phyloP scores from a whole-genome alignment of 192 early-diverging fungal genomes.

The Pecoramyces ruminantium region DNA sequence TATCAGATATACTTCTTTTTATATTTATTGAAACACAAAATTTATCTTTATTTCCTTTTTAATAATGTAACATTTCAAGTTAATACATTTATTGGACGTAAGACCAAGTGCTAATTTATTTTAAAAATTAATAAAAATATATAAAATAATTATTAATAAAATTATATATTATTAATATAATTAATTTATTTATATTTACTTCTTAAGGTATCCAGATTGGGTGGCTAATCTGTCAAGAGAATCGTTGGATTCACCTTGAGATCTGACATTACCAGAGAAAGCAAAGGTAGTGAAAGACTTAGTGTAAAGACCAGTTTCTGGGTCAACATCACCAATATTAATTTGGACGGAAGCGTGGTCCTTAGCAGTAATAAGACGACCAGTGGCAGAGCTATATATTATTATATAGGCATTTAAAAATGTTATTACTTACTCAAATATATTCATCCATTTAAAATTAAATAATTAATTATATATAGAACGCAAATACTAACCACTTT shows the following conservation, averaged over 20 bases:
- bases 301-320: constrained; percentile 51
- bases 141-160: background rate
- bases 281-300: constrained; percentile 71
- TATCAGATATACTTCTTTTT: background rate
- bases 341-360: constrained; percentile 98
- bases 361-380: constrained; percentile 94
- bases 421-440: too few species aligned
- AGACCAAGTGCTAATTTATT: background rate
- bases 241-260: constrained; percentile 84
- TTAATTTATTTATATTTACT: constrained; percentile 10
- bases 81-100: background rate
- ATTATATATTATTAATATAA: background rate
- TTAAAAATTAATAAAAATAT: background rate
- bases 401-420: too few species aligned
- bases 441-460: background rate
- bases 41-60: background rate
- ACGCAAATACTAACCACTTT: constrained; percentile 59
- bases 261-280: constrained; percentile 81
- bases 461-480: background rate
- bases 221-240: constrained; percentile 85
- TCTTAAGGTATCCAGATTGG: constrained; percentile 44
- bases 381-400: constrained; percentile 72
- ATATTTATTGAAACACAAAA: background rate
- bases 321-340: constrained; percentile 85
- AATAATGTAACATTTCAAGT: background rate